phyloP scores from a whole-genome alignment of 2,329 filamentous ascomycete species.

The Microsporum canis region DNA sequence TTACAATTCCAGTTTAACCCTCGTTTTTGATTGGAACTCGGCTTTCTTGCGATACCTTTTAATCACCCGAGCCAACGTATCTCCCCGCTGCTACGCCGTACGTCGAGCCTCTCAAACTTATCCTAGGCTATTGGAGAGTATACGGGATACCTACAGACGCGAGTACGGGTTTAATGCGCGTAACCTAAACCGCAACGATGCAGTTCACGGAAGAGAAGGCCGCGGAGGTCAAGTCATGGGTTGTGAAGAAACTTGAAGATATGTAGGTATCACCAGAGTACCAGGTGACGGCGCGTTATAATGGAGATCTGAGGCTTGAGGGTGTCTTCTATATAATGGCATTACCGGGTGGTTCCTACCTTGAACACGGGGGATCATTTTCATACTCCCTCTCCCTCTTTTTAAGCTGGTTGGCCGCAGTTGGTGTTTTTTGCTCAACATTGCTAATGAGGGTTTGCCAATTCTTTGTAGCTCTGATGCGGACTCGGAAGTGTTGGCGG shows the following conservation, averaged over 20 bases:
- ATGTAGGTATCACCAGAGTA: conserved; percentile 35
- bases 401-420: not conserved
- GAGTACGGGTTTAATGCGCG: not conserved
- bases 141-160: not conserved
- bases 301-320: not conserved
- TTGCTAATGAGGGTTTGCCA: not conserved
- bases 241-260: conserved; percentile 47
- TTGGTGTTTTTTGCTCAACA: not conserved
- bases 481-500: conserved; percentile 49
- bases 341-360: not conserved
- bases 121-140: not conserved
- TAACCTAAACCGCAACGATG: conserved; percentile 30
- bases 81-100: not conserved
- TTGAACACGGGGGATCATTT: not conserved
- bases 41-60: not conserved
- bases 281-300: not conserved
- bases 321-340: not conserved
- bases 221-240: conserved; percentile 45
- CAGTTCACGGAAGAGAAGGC: conserved; percentile 44
- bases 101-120: not conserved
- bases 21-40: not conserved
- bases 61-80: not conserved
- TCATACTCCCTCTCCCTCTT: not conserved
- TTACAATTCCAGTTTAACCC: not conserved
- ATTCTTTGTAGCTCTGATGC: conserved; percentile 44